Evolutionary conservation across 2,329 filamentous ascomycete species (phyloP).

Genomic region (Penicillium griseofulvum): DNA sequence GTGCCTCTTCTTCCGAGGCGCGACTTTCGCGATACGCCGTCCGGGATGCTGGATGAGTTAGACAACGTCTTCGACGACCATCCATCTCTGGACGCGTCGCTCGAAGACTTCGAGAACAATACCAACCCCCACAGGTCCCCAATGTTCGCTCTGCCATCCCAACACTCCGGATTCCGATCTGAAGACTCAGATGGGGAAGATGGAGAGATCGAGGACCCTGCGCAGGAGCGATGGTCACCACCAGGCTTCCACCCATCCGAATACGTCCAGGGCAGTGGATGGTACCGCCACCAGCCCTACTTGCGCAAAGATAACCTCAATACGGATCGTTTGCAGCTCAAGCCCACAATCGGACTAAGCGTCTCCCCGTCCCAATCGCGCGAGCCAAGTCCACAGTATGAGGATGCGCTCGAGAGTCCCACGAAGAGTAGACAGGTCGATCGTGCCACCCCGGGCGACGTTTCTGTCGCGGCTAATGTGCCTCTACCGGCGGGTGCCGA

Average conservation of each 20-base stretch:
- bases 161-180: conserved; percentile 64
- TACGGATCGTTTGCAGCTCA: conserved; percentile 36
- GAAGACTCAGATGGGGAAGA: conserved; percentile 49
- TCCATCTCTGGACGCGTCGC: conserved; percentile 58
- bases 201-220: conserved; percentile 36
- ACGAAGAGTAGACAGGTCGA: conserved; percentile 22
- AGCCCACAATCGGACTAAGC: conserved; percentile 43
- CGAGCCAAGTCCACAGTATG: conserved; percentile 59
- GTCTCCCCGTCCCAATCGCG: conserved; percentile 50
- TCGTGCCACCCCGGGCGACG: conserved; percentile 26
- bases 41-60: conserved; percentile 47
- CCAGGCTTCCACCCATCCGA: conserved; percentile 54
- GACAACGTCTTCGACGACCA: conserved; percentile 57
- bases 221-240: conserved; percentile 59
- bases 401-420: conserved; percentile 52
- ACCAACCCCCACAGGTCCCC: conserved; percentile 49
- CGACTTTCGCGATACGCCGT: conserved; percentile 31
- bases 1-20: conserved; percentile 23
- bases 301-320: conserved; percentile 37
- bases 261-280: conserved; percentile 55
- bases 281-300: conserved; percentile 54
- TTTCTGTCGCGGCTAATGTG: conserved; percentile 47
- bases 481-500: conserved; percentile 55
- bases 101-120: conserved; percentile 61
- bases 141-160: conserved; percentile 55